Evolutionary conservation across 805 yeast genomes (phyloP).

Genomic region (Naumovozyma castellii): DNA sequence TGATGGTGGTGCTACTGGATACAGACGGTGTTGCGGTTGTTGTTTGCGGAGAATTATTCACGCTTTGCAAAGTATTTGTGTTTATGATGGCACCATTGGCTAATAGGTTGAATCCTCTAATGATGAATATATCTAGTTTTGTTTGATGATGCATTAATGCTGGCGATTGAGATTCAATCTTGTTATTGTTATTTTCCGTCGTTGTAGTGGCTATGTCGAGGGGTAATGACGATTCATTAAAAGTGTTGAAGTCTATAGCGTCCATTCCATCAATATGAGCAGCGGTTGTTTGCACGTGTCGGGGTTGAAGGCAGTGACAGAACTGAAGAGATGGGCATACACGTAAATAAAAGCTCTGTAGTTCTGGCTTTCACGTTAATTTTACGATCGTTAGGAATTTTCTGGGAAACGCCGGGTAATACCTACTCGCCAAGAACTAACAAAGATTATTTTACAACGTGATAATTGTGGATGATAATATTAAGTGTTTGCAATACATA

Average conservation of each 20-base stretch:
- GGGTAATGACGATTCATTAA: neutral
- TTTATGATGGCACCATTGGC: slow-evolving; percentile 15
- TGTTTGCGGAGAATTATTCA: slow-evolving; percentile 20
- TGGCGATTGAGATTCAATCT: neutral
- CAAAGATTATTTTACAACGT: no score
- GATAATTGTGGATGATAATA: no score
- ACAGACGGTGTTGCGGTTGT: slow-evolving; percentile 17
- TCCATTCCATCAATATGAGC: neutral
- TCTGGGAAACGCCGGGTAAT: no score
- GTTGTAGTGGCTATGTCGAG: neutral
- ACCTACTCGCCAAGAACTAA: no score
- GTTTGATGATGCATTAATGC: slow-evolving; percentile 16
- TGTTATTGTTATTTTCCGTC: neutral
- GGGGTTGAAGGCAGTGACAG: no score
- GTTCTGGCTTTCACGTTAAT: no score
- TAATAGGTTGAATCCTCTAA: slow-evolving; percentile 17
- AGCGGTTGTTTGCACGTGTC: neutral
- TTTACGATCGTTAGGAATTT: no score
- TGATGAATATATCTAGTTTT: slow-evolving; percentile 22
- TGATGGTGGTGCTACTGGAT: slow-evolving; percentile 2
- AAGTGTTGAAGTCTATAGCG: neutral
- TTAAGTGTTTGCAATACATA: no score
- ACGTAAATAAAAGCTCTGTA: no score
- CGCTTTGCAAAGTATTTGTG: slow-evolving; percentile 12
- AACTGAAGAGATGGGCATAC: no score